These are phyloP conservation scores for Penicillium sp. DNA, from an alignment of 2,329 filamentous ascomycete genomes.

Conservation along the genomic window DNA sequence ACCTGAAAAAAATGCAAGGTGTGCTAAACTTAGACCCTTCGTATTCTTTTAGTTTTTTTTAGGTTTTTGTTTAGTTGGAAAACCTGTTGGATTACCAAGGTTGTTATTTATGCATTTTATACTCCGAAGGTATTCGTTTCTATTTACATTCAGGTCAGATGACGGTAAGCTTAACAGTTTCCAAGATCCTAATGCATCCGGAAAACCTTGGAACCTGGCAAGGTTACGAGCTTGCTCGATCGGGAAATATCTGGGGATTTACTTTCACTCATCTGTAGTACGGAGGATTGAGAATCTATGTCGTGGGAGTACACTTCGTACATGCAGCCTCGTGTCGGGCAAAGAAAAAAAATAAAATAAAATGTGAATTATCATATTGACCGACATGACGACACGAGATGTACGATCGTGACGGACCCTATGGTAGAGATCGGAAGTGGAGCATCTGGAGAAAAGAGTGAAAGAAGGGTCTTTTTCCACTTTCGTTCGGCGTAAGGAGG, in stretches of 20 bases:
- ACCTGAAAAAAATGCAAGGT: constrained; percentile 27
- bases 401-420: not conserved
- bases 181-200: not conserved
- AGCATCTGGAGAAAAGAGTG: constrained; percentile 6
- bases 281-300: not conserved
- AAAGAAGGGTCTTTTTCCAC: constrained; percentile 2
- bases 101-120: not conserved
- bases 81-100: no score
- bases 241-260: not conserved
- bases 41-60: not conserved
- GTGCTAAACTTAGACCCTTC: constrained; percentile 25
- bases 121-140: not conserved
- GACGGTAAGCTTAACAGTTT: not conserved
- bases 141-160: constrained; percentile 1
- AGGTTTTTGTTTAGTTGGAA: no score
- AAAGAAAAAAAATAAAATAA: not conserved
- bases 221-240: not conserved
- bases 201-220: not conserved
- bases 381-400: constrained; percentile 12
- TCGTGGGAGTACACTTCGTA: not conserved
- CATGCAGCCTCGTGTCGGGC: constrained; percentile 9
- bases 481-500: constrained; percentile 7
- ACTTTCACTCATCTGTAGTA: not conserved
- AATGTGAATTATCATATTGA: constrained; percentile 3
- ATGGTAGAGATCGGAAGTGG: constrained; percentile 10